phyloP scores from a whole-genome alignment of 208 protist species.

The Trypanosomatidae sp. region DNA sequence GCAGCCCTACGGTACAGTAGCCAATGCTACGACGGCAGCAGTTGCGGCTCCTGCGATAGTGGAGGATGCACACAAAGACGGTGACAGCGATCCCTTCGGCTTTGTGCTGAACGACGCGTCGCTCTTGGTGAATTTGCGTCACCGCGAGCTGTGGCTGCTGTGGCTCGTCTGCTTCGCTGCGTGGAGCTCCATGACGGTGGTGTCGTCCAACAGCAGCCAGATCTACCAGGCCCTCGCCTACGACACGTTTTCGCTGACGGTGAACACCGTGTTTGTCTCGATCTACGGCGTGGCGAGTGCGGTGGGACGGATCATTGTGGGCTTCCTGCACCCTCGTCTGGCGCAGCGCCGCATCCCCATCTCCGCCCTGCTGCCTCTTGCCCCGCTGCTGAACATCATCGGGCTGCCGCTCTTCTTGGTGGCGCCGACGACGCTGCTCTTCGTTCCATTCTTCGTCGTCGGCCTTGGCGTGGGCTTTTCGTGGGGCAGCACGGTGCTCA shows the following conservation, averaged over 20 bases:
- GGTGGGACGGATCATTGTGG: slow-evolving; percentile 72
- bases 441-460: slow-evolving; percentile 71
- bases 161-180: slow-evolving; percentile 78
- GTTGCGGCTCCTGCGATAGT: no score
- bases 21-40: no score
- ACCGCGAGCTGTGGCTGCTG: slow-evolving; percentile 79
- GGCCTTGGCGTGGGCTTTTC: slow-evolving; percentile 74
- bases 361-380: slow-evolving; percentile 39
- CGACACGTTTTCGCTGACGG: slow-evolving; percentile 51
- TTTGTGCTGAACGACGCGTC: slow-evolving; percentile 42
- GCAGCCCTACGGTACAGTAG: no score
- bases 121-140: slow-evolving; percentile 50
- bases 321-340: slow-evolving; percentile 44
- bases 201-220: slow-evolving; percentile 75
- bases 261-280: slow-evolving; percentile 79
- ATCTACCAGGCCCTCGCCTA: slow-evolving; percentile 70
- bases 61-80: background rate
- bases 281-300: slow-evolving; percentile 80
- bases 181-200: slow-evolving; percentile 77
- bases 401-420: slow-evolving; percentile 65
- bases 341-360: slow-evolving; percentile 39
- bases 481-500: slow-evolving; percentile 76
- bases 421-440: slow-evolving; percentile 29
- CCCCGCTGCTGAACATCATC: slow-evolving; percentile 64
- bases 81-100: no score